Percentiles rank a stretch among this genome's conserved stretches.
Conservation (phyloP, 495 filamentous ascomycete genomes). For the Platismatia glauca region DNA sequence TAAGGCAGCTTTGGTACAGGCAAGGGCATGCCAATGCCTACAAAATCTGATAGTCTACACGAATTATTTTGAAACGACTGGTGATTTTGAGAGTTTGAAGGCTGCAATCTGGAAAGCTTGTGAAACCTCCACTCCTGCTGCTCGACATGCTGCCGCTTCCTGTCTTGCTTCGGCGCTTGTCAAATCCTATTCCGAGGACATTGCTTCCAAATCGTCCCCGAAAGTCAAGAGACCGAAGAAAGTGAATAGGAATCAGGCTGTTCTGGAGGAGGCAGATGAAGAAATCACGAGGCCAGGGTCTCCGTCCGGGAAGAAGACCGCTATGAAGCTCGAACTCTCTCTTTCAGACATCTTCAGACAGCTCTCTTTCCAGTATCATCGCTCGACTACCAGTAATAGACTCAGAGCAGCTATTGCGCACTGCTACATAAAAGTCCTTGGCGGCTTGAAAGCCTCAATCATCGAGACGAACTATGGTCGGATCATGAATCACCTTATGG, state of each 20-base stretch:
- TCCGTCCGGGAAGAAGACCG: slow-evolving; percentile 60
- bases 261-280: slow-evolving; percentile 70
- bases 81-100: slow-evolving; percentile 82
- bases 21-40: slow-evolving; percentile 70
- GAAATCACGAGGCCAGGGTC: slow-evolving; percentile 64
- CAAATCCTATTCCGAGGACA: slow-evolving; percentile 63
- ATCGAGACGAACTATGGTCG: slow-evolving; percentile 71
- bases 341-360: slow-evolving; percentile 73
- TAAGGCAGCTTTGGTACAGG: slow-evolving; percentile 73
- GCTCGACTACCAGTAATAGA: slow-evolving; percentile 69
- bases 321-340: slow-evolving; percentile 59
- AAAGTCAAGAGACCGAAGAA: slow-evolving; percentile 69
- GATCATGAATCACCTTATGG: slow-evolving; percentile 71
- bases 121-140: slow-evolving; percentile 63
- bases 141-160: slow-evolving; percentile 80
- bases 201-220: slow-evolving; percentile 44
- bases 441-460: slow-evolving; percentile 60
- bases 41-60: slow-evolving; percentile 63
- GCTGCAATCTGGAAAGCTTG: slow-evolving; percentile 72
- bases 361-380: slow-evolving; percentile 73
- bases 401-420: slow-evolving; percentile 74
- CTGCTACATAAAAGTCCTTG: slow-evolving; percentile 75
- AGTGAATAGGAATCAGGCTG: slow-evolving; percentile 58
- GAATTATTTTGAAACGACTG: slow-evolving; percentile 76
- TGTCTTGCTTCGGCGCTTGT: slow-evolving; percentile 71